Conservation (phyloP, 1,284 basidiomycete species). For the Papiliotrema fonsecae region DNA sequence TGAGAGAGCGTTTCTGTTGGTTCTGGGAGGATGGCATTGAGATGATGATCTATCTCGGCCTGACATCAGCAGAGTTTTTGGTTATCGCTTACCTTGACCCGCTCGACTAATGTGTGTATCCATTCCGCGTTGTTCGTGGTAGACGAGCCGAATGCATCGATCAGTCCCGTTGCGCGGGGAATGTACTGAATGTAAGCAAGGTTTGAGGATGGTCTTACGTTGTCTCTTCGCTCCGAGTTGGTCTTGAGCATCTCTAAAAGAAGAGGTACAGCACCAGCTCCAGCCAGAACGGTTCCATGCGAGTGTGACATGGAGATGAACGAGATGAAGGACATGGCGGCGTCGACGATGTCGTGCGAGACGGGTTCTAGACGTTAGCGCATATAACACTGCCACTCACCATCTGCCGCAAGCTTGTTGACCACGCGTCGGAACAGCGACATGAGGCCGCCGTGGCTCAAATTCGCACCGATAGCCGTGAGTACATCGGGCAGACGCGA, state of each 20-base stretch:
- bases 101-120: conserved; percentile 74
- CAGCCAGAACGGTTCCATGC: conserved; percentile 88
- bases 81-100: conserved; percentile 65
- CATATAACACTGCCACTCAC: conserved; percentile 24
- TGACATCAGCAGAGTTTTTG: conserved; percentile 9
- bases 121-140: conserved; percentile 67
- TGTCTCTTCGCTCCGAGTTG: conserved; percentile 19
- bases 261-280: conserved; percentile 90
- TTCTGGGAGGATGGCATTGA: neutral
- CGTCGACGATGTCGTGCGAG: conserved; percentile 79
- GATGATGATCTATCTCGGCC: conserved; percentile 12
- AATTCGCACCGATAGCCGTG: conserved; percentile 85
- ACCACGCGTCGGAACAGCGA: conserved; percentile 75
- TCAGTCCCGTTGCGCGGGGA: conserved; percentile 68
- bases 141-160: conserved; percentile 62
- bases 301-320: conserved; percentile 77
- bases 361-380: conserved; percentile 41
- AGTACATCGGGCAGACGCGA: conserved; percentile 79
- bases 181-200: conserved; percentile 29
- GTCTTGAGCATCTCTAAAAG: conserved; percentile 84
- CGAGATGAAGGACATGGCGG: conserved; percentile 78
- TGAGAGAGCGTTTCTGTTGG: conserved; percentile 14
- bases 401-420: conserved; percentile 60
- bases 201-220: conserved; percentile 10
- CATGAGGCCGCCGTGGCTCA: conserved; percentile 94